A percentile compares a stretch with the other conserved stretches of the same genome.
phyloP scores from a whole-genome alignment of 163 green algal genomes.

The Scenedesmus sp. region DNA sequence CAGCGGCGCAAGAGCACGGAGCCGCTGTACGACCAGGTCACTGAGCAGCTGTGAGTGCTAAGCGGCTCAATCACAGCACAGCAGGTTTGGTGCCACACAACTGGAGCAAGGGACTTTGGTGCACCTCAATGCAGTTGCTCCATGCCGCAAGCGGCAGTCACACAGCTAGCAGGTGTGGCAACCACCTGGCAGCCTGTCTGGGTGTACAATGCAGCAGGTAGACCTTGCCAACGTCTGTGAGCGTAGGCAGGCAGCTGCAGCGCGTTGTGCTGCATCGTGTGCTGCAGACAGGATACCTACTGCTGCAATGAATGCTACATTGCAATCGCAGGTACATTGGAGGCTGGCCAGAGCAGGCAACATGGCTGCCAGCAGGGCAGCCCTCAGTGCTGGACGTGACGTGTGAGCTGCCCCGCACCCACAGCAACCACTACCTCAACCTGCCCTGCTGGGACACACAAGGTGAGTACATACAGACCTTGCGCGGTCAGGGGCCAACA shows the following conservation, averaged over 20 bases:
- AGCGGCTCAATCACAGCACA: too few species aligned
- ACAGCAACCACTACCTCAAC: slow-evolving; percentile 44
- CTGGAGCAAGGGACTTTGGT: too few species aligned
- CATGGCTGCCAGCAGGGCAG: slow-evolving; percentile 59
- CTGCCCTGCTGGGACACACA: slow-evolving; percentile 51
- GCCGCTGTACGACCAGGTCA: slow-evolving; percentile 53
- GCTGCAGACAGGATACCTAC: neutral
- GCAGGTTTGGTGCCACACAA: too few species aligned
- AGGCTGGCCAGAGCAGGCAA: slow-evolving; percentile 65
- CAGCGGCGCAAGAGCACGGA: slow-evolving; percentile 58
- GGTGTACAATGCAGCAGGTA: too few species aligned
- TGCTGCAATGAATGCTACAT: neutral
- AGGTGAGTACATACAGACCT: neutral
- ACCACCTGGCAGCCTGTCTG: neutral
- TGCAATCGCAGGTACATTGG: slow-evolving; percentile 56
- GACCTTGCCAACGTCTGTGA: too few species aligned
- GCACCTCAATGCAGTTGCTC: neutral
- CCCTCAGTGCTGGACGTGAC: slow-evolving; percentile 79
- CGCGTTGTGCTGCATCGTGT: neutral
- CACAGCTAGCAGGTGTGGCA: neutral
- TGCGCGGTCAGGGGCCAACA: neutral
- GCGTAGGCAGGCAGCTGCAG: too few species aligned
- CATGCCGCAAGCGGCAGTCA: neutral
- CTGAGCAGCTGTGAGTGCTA: slow-evolving; percentile 45
- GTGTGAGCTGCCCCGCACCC: slow-evolving; percentile 75